Percentiles rank a stretch among this genome's conserved stretches.
Conservation (phyloP, 371 early-diverging fungal species). For the Apophysomyces ossiformis region DNA sequence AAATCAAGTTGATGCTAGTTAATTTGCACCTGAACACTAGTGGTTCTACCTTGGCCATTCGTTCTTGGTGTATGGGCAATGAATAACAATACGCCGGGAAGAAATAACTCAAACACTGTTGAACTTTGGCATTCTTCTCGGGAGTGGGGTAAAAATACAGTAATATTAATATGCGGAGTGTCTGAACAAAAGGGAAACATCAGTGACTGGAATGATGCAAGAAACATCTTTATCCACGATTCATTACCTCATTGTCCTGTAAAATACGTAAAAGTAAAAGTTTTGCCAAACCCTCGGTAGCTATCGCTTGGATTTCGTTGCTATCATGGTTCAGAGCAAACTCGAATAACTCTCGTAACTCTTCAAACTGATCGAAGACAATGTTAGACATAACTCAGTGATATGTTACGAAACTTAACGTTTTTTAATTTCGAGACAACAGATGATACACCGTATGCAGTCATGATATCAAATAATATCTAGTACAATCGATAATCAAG, state of each 20-base stretch:
- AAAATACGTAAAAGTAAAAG: constrained; percentile 64
- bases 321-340: constrained; percentile 54
- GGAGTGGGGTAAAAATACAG: constrained; percentile 82
- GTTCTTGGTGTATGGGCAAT: constrained; percentile 65
- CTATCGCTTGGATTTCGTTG: constrained; percentile 55
- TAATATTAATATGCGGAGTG: constrained; percentile 69
- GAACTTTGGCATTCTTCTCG: constrained; percentile 61
- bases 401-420: constrained; percentile 29
- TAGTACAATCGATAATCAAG: constrained; percentile 22
- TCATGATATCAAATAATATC: constrained; percentile 68
- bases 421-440: constrained; percentile 41
- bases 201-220: background rate
- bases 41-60: constrained; percentile 40
- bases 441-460: constrained; percentile 51
- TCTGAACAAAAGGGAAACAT: constrained; percentile 31
- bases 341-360: constrained; percentile 51
- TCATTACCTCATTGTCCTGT: constrained; percentile 55
- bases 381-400: background rate
- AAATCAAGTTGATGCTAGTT: background rate
- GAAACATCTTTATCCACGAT: background rate
- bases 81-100: constrained; percentile 84
- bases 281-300: constrained; percentile 69
- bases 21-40: background rate
- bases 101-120: constrained; percentile 87
- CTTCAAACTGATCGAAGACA: constrained; percentile 29